Conservation (phyloP, 257 asterid species). For the Euphrasia confusa region DNA sequence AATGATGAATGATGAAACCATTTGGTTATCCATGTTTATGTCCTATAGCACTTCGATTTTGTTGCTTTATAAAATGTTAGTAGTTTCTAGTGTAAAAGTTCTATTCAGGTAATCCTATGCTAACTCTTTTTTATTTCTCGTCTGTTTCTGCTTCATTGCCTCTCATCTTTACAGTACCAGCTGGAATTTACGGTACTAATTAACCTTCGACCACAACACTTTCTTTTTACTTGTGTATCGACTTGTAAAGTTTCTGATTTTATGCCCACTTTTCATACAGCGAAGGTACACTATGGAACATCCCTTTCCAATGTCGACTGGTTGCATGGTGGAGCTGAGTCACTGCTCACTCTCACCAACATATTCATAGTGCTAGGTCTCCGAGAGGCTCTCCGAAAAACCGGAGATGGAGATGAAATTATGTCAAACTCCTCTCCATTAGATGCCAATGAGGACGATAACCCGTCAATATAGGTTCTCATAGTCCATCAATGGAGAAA, state of each 20-base stretch:
- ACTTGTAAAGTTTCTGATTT: slow-evolving; percentile 17
- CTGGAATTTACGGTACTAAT: slow-evolving; percentile 73
- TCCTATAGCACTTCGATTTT: not conserved
- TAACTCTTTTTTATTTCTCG: slow-evolving; percentile 20
- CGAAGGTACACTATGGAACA: slow-evolving; percentile 72
- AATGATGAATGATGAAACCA: not conserved
- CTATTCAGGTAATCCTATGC: not conserved
- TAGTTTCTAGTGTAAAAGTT: not conserved
- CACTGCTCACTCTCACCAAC: slow-evolving; percentile 83
- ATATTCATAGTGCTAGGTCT: slow-evolving; percentile 88
- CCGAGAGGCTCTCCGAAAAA: slow-evolving; percentile 59
- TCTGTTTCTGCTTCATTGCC: slow-evolving; percentile 17
- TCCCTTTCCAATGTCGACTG: slow-evolving; percentile 87
- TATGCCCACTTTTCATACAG: slow-evolving; percentile 32
- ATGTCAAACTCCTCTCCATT: slow-evolving; percentile 28
- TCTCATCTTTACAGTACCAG: slow-evolving; percentile 57
- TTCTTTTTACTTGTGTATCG: not conserved
- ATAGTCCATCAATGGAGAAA: not conserved
- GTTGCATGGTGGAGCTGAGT: slow-evolving; percentile 98
- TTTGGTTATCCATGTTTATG: not conserved
- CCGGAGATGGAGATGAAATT: slow-evolving; percentile 31
- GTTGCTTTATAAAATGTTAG: not conserved
- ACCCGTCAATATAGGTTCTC: slow-evolving; percentile 39
- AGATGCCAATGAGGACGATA: slow-evolving; percentile 41
- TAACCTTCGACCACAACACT: slow-evolving; percentile 20